Percentiles rank a stretch among this genome's conserved stretches.
Conservation (phyloP, 305 asterid species). For the Fraxinus angustifolia region DNA sequence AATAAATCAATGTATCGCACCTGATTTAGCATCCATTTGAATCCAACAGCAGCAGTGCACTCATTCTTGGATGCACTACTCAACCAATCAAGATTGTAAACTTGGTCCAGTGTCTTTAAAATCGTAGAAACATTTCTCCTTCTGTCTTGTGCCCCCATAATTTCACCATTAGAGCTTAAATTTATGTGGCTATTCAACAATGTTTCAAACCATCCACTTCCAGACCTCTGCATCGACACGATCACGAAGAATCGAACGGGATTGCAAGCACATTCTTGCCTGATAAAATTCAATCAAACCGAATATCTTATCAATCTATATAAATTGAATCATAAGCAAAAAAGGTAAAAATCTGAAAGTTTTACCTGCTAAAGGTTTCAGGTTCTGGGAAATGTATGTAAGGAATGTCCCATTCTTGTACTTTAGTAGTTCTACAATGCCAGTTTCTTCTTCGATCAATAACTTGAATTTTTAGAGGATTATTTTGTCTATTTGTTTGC, state of each 20-base stretch:
- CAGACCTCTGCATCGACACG: conserved; percentile 81
- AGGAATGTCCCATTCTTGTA: conserved; percentile 36
- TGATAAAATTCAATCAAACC: conserved; percentile 17
- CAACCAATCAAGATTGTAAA: conserved; percentile 74
- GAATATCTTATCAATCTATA: not conserved
- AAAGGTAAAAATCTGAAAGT: not conserved
- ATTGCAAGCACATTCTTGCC: conserved; percentile 80
- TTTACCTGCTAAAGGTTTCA: conserved; percentile 58
- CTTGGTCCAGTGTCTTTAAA: conserved; percentile 41
- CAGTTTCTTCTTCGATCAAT: conserved; percentile 26
- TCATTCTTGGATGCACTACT: conserved; percentile 80
- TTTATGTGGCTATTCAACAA: conserved; percentile 65
- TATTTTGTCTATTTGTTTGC: conserved; percentile 35
- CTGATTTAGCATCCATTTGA: conserved; percentile 97
- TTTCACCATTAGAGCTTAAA: conserved; percentile 80
- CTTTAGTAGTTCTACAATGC: conserved; percentile 29
- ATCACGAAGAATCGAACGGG: conserved; percentile 64
- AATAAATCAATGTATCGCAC: conserved; percentile 23
- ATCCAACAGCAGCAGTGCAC: conserved; percentile 79
- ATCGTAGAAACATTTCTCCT: conserved; percentile 52
- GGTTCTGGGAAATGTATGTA: conserved; percentile 67
- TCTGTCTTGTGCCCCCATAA: conserved; percentile 46
- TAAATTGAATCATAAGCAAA: not conserved
- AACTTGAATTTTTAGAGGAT: conserved; percentile 29
- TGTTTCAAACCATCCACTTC: conserved; percentile 92